Evolutionary conservation across 2,329 filamentous ascomycete genomes (phyloP).

Genomic region (Calonectria pauciramosa): DNA sequence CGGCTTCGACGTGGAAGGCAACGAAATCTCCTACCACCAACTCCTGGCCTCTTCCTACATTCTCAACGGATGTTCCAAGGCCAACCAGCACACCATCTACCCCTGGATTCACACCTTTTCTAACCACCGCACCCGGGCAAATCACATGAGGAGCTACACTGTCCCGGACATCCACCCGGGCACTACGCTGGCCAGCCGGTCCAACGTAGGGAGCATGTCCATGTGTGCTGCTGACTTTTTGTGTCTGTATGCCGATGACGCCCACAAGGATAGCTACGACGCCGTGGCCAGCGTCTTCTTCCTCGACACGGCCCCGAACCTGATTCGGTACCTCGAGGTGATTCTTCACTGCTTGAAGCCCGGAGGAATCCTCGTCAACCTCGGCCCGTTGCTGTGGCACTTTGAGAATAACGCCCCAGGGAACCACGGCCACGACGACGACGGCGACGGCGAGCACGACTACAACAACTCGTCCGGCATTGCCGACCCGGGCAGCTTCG

Average conservation of each 20-base stretch:
- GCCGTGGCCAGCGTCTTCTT: constrained; percentile 94
- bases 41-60: constrained; percentile 87
- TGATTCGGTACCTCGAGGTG: constrained; percentile 90
- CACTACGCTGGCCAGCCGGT: constrained; percentile 59
- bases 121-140: constrained; percentile 80
- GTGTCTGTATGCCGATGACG: constrained; percentile 80
- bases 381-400: constrained; percentile 95
- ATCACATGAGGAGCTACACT: constrained; percentile 80
- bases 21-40: constrained; percentile 97
- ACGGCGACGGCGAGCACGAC: constrained; percentile 65
- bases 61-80: constrained; percentile 74
- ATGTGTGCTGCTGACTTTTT: constrained; percentile 97
- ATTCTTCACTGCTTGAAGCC: constrained; percentile 82
- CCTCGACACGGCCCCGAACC: constrained; percentile 94
- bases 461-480: constrained; percentile 74
- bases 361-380: constrained; percentile 88
- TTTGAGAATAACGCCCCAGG: constrained; percentile 82
- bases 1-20: constrained; percentile 86
- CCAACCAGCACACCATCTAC: constrained; percentile 78
- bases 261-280: constrained; percentile 76
- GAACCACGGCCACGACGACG: constrained; percentile 66
- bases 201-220: constrained; percentile 77
- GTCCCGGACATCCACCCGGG: constrained; percentile 87
- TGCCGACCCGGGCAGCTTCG: constrained; percentile 89
- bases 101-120: constrained; percentile 92